Evolutionary conservation across 2,329 filamentous ascomycete species (phyloP).

Genomic region (Xylaria sp.): DNA sequence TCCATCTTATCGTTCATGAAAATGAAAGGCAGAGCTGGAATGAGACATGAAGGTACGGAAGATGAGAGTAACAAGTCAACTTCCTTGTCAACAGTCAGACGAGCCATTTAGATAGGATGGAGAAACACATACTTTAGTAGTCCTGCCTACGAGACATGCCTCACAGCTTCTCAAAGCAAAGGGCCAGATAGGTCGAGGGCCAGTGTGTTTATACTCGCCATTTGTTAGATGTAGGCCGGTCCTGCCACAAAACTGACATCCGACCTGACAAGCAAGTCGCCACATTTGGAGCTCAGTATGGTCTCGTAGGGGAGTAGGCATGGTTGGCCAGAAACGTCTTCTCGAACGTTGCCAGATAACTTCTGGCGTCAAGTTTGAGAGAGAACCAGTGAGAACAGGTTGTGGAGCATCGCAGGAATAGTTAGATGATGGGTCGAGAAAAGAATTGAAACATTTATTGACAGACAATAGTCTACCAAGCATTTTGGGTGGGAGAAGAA

Average conservation of each 20-base stretch:
- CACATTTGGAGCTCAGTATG: slow-evolving; percentile 81
- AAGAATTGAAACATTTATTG: slow-evolving; percentile 72
- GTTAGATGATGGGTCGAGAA: slow-evolving; percentile 62
- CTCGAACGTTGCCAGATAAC: slow-evolving; percentile 77
- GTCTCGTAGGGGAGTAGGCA: slow-evolving; percentile 74
- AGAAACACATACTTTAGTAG: slow-evolving; percentile 69
- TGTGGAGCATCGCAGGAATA: slow-evolving; percentile 42
- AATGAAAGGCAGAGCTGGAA: slow-evolving; percentile 75
- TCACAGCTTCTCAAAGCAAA: slow-evolving; percentile 76
- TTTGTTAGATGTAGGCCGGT: slow-evolving; percentile 58
- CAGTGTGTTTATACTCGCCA: slow-evolving; percentile 69
- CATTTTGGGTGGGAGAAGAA: slow-evolving; percentile 69
- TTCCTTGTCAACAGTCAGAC: slow-evolving; percentile 64
- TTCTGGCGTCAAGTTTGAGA: slow-evolving; percentile 63
- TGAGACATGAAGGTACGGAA: slow-evolving; percentile 67
- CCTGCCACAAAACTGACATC: slow-evolving; percentile 75
- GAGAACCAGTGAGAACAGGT: slow-evolving; percentile 51
- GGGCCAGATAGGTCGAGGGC: slow-evolving; percentile 74
- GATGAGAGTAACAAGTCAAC: slow-evolving; percentile 73
- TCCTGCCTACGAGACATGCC: slow-evolving; percentile 67
- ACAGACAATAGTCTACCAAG: slow-evolving; percentile 73
- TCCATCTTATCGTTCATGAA: slow-evolving; percentile 71
- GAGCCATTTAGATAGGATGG: slow-evolving; percentile 14
- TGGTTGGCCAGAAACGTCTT: slow-evolving; percentile 69
- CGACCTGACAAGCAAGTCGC: slow-evolving; percentile 69